These are phyloP conservation scores for Thalia dealbata DNA, from an alignment of 176 grass and related monocot species.

Conservation along the genomic window DNA sequence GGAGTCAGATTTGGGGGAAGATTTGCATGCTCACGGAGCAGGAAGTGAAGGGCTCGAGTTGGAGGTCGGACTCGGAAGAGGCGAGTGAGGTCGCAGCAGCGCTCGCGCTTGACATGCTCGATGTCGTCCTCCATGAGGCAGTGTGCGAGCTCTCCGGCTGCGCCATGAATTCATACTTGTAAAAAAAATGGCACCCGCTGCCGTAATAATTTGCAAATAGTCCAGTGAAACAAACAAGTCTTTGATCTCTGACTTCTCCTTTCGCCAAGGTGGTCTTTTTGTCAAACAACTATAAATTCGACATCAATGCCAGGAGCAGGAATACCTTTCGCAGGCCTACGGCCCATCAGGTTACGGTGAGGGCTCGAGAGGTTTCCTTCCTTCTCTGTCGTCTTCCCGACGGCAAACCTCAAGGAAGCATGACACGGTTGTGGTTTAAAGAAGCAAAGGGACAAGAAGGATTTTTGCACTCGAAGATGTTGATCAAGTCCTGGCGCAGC, in stretches of 20 bases:
- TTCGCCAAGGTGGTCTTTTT: no score
- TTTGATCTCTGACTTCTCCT: no score
- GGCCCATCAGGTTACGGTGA: no score
- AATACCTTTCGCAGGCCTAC: no score
- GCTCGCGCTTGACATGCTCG: slow-evolving; percentile 23
- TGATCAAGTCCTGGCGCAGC: neutral
- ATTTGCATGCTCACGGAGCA: slow-evolving; percentile 31
- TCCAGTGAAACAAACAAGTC: no score
- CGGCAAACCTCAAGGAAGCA: no score
- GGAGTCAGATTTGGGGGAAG: slow-evolving; percentile 13
- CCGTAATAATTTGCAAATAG: neutral
- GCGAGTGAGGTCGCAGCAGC: neutral
- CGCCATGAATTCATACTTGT: neutral
- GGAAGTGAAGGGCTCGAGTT: slow-evolving; percentile 14
- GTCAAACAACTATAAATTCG: no score
- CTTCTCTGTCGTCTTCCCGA: no score
- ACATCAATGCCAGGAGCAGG: no score
- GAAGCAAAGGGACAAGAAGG: neutral
- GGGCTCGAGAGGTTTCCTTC: no score
- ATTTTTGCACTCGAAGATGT: neutral
- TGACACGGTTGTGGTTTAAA: no score
- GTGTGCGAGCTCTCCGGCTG: slow-evolving; percentile 12
- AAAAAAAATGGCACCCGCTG: neutral
- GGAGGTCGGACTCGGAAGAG: slow-evolving; percentile 9
- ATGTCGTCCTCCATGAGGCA: slow-evolving; percentile 31